Base-by-base conservation (phyloP, 176 grass and related monocot genomes). In the Oryza glaberrima region DNA sequence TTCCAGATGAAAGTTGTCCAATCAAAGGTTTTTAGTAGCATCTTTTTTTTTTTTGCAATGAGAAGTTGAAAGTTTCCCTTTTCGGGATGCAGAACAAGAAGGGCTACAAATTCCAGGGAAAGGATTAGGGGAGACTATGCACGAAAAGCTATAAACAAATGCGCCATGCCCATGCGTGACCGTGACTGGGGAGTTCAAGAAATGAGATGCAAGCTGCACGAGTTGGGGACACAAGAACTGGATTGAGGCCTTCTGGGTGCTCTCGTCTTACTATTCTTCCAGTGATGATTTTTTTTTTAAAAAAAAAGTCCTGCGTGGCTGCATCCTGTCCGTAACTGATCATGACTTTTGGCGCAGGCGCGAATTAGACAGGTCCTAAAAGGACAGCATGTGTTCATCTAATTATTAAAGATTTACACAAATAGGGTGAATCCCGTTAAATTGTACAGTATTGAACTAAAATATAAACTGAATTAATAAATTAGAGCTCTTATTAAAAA, bases 401-500 rank as follows among this genome's bases (percentile, higher is more conserved):
- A n/a, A 82, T 20, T 69, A 70, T 77, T 58, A n/a, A 20, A 58
- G 17, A 65, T 40, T 77, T 65, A 83, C 81, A 76, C 25, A 9
- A 8, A 28, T 64, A 70, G 25, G 49, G 61, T 77, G 23, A 17
- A 70, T 19, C 73, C 58, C 2, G 34, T 22, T 36, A 78, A 78
- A 82, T 7, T 60, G 44, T 23, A 58, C 16, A 82, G 2, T 64
- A 43, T 11, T 46, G 1, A 8, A 56, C 11, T 45, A 69, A 83
- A 69, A 64, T 75, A 75, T 26, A 38, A 68, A 74, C 30, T 70
- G 52, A 51, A 46, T 61, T 70, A 49, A 58, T 69, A 63, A 74
- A 19, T 67, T 22, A 16, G 43, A 79, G 5, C 51, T 74, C n/a
- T 79, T 76, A 32, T 32, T 32, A 32, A 79, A 87, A 89, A 49